Percentiles rank a stretch among this genome's conserved stretches.
These are phyloP conservation scores for Shiraia sp. DNA, from an alignment of 2,329 filamentous ascomycete genomes.

Conservation along the genomic window DNA sequence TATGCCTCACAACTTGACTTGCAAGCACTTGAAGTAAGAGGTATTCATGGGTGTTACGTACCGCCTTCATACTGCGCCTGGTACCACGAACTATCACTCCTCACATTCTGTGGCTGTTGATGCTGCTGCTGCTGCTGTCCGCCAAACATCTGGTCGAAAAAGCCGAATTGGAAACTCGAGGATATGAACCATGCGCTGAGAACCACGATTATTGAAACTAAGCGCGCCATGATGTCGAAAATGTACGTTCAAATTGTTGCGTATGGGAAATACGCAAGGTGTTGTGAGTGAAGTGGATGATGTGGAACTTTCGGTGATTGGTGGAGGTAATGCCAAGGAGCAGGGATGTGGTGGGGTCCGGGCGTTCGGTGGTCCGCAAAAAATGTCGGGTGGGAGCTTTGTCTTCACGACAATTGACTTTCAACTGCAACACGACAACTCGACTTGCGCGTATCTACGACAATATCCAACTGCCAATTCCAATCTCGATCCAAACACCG, in stretches of 20 bases:
- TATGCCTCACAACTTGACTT: no score
- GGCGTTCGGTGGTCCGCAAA: conserved; percentile 27
- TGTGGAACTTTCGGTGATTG: conserved; percentile 14
- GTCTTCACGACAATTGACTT: conserved; percentile 4
- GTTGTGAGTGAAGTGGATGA: conserved; percentile 10
- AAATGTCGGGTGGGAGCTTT: conserved; percentile 21
- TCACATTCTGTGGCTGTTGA: conserved; percentile 73
- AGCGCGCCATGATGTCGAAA: conserved; percentile 35
- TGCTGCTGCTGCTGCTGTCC: conserved; percentile 62
- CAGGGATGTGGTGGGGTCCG: conserved; percentile 9
- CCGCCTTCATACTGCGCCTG: conserved; percentile 69
- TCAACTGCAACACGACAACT: background rate
- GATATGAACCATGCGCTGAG: conserved; percentile 61
- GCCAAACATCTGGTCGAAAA: conserved; percentile 98
- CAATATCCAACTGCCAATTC: no score
- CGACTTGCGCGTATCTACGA: no score
- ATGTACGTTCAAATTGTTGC: conserved; percentile 21
- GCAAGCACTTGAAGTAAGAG: background rate
- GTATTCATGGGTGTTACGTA: conserved; percentile 48
- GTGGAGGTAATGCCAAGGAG: conserved; percentile 18
- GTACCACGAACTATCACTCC: conserved; percentile 83
- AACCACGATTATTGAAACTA: conserved; percentile 36
- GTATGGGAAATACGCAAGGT: background rate
- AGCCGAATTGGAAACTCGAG: conserved; percentile 82
- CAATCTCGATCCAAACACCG: background rate